Conservation (phyloP, 2,329 filamentous ascomycete species). For the Ophiostoma populinum region DNA sequence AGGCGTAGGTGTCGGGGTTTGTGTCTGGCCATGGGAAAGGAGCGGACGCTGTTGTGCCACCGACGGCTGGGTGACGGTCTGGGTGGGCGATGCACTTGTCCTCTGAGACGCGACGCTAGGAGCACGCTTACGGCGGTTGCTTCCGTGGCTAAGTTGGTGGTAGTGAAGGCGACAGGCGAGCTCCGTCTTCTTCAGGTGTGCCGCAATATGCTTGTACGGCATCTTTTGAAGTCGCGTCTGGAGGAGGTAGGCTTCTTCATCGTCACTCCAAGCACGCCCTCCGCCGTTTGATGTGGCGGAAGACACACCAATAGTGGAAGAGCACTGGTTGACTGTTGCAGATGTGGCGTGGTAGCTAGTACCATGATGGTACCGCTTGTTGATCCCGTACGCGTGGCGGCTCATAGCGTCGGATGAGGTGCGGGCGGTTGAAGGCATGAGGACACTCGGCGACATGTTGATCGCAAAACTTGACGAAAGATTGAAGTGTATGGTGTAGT, state of each 20-base stretch:
- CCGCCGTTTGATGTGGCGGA: conserved; percentile 53
- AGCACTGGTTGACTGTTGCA: neutral
- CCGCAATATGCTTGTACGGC: conserved; percentile 80
- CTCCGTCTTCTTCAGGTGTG: conserved; percentile 74
- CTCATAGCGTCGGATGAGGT: conserved; percentile 35
- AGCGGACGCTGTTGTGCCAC: conserved; percentile 1
- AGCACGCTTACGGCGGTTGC: conserved; percentile 61
- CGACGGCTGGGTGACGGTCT: too few species aligned
- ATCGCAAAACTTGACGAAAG: too few species aligned
- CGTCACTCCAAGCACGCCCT: conserved; percentile 69
- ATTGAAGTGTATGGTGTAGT: neutral
- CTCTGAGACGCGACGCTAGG: conserved; percentile 55
- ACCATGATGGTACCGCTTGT: conserved; percentile 42
- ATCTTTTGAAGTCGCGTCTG: conserved; percentile 75
- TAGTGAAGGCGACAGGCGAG: conserved; percentile 76
- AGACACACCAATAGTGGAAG: too few species aligned
- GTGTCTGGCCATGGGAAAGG: neutral
- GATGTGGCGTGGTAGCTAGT: neutral
- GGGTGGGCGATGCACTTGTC: conserved; percentile 24
- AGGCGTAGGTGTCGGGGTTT: neutral
- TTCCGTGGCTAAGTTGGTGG: conserved; percentile 70
- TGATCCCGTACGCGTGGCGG: conserved; percentile 41
- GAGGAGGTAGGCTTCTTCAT: conserved; percentile 74
- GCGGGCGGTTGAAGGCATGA: conserved; percentile 29
- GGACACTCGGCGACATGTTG: conserved; percentile 32